Evolutionary conservation across 1,139 yeast genomes (phyloP).

Genomic region (Saccharomyces hybrid): DNA sequence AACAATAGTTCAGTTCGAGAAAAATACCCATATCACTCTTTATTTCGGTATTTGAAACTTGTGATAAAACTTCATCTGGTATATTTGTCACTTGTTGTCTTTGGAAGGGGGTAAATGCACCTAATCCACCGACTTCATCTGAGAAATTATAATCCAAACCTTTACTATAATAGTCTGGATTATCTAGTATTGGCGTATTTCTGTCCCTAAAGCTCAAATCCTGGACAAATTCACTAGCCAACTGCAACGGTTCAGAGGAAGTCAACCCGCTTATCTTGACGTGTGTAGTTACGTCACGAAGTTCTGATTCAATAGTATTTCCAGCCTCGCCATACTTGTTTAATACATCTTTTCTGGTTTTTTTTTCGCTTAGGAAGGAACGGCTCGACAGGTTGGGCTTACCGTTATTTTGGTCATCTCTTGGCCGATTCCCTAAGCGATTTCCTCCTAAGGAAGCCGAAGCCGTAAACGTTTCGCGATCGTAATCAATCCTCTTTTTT

Average conservation of each 20-base stretch:
- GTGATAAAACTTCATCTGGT: constrained; percentile 79
- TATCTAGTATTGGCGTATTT: constrained; percentile 36
- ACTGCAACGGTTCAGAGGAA: constrained; percentile 30
- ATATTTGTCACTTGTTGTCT: constrained; percentile 60
- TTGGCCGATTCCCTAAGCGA: neutral
- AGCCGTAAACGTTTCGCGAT: constrained; percentile 1
- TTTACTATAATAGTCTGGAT: constrained; percentile 34
- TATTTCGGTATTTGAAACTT: constrained; percentile 56
- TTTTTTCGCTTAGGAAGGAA: neutral
- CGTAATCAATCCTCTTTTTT: constrained; percentile 4
- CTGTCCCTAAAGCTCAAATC: constrained; percentile 34
- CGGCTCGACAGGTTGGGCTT: neutral
- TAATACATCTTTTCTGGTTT: neutral
- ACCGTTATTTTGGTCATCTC: neutral
- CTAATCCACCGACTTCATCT: constrained; percentile 35
- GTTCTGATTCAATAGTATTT: neutral
- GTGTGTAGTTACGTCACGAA: constrained; percentile 9
- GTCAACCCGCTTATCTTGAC: constrained; percentile 24
- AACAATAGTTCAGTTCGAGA: constrained; percentile 72
- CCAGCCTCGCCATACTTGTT: neutral
- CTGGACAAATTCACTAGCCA: constrained; percentile 37
- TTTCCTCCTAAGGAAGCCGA: neutral
- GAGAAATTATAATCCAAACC: constrained; percentile 38
- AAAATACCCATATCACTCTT: constrained; percentile 77
- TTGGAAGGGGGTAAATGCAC: constrained; percentile 67